Base-by-base conservation (phyloP, 371 early-diverging fungal species). In the Dinochytrium kinnereticum region DNA sequence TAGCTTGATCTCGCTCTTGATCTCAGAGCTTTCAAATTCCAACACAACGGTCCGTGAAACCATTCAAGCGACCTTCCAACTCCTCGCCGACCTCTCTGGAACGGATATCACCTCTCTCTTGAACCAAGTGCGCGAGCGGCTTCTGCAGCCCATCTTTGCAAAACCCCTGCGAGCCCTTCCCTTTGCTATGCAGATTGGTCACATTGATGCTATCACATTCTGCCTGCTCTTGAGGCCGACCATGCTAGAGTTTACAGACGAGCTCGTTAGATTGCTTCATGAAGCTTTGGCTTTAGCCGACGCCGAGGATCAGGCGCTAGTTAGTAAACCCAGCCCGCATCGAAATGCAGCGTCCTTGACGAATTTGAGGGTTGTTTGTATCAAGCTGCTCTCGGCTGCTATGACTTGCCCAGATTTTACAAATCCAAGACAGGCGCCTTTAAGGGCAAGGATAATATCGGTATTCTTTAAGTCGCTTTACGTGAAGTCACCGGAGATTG, bases 401-500 rank as follows among this genome's bases (percentile, higher is more conserved):
- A 94, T 98, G 92, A 87, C 91, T 0, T 93, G 91, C 51, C 78
- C 92, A 7, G 99, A 98, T 64, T 93, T 94, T 70, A 33, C 3
- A 3, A 30, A n/a, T 13, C n/a, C 61, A 1, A 15, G 50, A 2
- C 61, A 64, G 15, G 24, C 51, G 1, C 15, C 33, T 2, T 49
- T 79, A 0, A 88, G 96, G 24, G 90, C 92, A 1, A 90, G 98
- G 38, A 97, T 99, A 40, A 95, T 97, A 50, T 90, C 94, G 10
- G 95, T 99, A 21, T 99, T 99, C 76, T 99, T 99, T 89, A 98
- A 98, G 82, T 94, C 94, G 3, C 83, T 99, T 24, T 97, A 99
- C 78, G 90, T 93, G 70, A 95, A 93, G 72, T 91, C 93, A 0
- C 88, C 91, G 0, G 97, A 97, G 78, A 94, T 99, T 0, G 97